Evolutionary conservation across 257 asterid species (phyloP), one percentile per base, ranked within the genome.

Genomic region (Knoxia roxburghii): DNA sequence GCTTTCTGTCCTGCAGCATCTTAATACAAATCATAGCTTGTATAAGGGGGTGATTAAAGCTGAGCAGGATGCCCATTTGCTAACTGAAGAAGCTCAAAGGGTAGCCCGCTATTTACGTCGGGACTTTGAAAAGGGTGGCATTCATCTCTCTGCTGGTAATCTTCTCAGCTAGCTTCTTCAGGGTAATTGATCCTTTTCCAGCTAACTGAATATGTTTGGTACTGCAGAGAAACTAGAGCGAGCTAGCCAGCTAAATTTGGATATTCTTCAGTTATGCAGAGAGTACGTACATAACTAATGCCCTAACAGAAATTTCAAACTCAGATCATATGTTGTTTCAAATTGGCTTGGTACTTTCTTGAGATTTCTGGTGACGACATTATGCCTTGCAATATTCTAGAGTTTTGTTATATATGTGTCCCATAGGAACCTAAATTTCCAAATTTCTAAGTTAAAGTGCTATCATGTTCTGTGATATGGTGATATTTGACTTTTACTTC

Each of bases 51-150:
- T 89, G 60, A 18, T 80, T 67, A 88, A 79, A 77, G 96, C 99
- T 54, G 97, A 90, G 84, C 71, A 82, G 73, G 85, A 88, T 73
- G 77, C 52, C 65, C 89, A 77, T 75, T 74, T 85, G 79, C 95
- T 93, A 72, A 74, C 92, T 40, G 88, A 85, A 59, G 99, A 93
- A 83, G 95, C 83, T 68, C 83, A 23, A 45, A 85, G 95, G 78
- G 90, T 92, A 72, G 99, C 92, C 67, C 84, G 57, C 59, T 76
- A 78, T 82, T 76, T 86, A 65, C 95, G 95, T 15, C 76, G 67
- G 74, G 97, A 90, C 81, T 79, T 90, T 77, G 99, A 93, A 86
- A 90, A 87, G 86, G 97, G 97, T 74, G 99, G 99, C 75, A 88
- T 90, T 82, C 97, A 93, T 81, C 96, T 93, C 45, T 72, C 76